A percentile compares a stretch with the other conserved stretches of the same genome.
These are phyloP conservation scores for Penicillium sp. DNA, from an alignment of 2,329 filamentous ascomycete species.

Conservation along the genomic window DNA sequence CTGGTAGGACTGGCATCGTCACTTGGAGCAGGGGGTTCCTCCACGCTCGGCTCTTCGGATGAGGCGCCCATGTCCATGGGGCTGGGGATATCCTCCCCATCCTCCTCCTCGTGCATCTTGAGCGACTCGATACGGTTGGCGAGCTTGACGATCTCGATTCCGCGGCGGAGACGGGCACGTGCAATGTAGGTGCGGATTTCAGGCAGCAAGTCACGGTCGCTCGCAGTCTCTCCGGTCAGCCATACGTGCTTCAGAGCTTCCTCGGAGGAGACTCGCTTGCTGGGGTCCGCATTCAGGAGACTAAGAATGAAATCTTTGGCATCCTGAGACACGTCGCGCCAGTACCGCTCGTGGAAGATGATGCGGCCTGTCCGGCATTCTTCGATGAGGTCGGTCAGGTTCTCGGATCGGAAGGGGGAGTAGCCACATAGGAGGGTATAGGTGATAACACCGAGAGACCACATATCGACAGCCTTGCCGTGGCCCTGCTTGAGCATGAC, in stretches of 20 bases:
- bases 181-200: constrained; percentile 95
- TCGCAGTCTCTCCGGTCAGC: constrained; percentile 87
- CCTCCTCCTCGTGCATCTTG: constrained; percentile 88
- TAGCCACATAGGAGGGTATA: constrained; percentile 98
- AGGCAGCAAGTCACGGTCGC: constrained; percentile 93
- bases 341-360: constrained; percentile 96
- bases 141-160: constrained; percentile 94
- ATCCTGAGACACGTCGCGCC: constrained; percentile 93
- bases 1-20: constrained; percentile 19
- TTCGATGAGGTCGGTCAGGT: constrained; percentile 85
- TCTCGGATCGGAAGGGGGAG: constrained; percentile 95
- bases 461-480: constrained; percentile 98
- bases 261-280: constrained; percentile 74
- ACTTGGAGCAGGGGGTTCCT: constrained; percentile 14
- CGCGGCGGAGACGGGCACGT: constrained; percentile 83
- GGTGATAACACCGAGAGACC: constrained; percentile 97
- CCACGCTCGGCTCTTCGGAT: constrained; percentile 38
- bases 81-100: constrained; percentile 65
- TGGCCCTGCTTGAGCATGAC: constrained; percentile 98
- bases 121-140: constrained; percentile 92
- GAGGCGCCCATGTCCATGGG: constrained; percentile 57
- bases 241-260: constrained; percentile 78
- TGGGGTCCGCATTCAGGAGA: constrained; percentile 75
- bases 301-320: constrained; percentile 90
- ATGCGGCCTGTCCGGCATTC: constrained; percentile 83